Evolutionary conservation across 208 protist genomes (phyloP), one percentile per base, ranked within the genome.

Genomic region (Leptomonas pyrrhocoris): DNA sequence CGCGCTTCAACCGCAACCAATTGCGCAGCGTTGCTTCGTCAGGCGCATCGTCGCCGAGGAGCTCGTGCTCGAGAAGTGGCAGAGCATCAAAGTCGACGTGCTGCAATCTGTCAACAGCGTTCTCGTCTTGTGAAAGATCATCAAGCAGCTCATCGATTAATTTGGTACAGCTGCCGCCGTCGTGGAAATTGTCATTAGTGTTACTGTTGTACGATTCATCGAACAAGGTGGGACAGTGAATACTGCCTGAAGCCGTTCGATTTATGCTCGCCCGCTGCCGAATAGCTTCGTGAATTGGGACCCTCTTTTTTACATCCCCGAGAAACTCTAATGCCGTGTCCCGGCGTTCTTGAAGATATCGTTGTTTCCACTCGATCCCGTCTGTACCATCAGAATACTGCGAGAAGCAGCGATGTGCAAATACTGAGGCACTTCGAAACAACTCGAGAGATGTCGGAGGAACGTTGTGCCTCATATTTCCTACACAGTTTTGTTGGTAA

Each of bases 261-360:
- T 80, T 86, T 27, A 86, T 69, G 23, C 28, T 71, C 2, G 74
- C 72, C n/a, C 81, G 68, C 58, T 74, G 73, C 1, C 84, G 50
- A 46, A 90, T 69, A 4, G 85, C 82, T 72, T 94, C 85, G 59
- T 94, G 89, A 63, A 94, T 92, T 28, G 81, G 83, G 2, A 88
- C 84, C 21, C 89, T 55, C 79, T 89, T 86, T 68, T 85, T 90
- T 4, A 94, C 76, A 70, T 92, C 74, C 42, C 83, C 80, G 18
- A 94, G 68, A 67, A 86, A 94, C 27, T 80, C 76, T 45, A 94
- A 57, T 12, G 89, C 86, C 11, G 81, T 70, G 34, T 74, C 75
- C n/a, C 89, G 67, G 8, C 89, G 85, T 65, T 94, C 86, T 9
- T 72, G 56, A 18, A 94, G 74, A 53, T 84, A 77, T 49, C 89